phyloP scores from a whole-genome alignment of 2,329 filamentous ascomycete species.

The Alternaria triticimaculans region DNA sequence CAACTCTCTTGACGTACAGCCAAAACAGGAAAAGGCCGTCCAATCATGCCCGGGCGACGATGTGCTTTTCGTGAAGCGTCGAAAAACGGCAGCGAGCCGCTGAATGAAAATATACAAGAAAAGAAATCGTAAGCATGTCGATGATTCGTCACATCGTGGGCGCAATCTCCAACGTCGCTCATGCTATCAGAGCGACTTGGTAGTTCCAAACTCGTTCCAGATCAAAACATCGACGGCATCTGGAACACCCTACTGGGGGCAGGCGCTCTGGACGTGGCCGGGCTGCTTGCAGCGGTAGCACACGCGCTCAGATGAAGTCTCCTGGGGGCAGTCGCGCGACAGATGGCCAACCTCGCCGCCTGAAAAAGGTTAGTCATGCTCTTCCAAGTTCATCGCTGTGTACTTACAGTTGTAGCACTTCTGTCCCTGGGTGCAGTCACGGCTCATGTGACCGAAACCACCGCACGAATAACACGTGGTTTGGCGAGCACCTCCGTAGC shows the following conservation, averaged over 20 bases:
- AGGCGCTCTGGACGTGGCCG: conserved; percentile 92
- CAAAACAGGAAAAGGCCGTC: conserved; percentile 44
- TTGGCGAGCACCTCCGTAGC: conserved; percentile 51
- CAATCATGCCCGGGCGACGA: conserved; percentile 47
- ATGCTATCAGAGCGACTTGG: conserved; percentile 25
- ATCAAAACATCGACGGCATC: conserved; percentile 39
- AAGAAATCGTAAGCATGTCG: conserved; percentile 47
- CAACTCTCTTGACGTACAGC: conserved; percentile 44
- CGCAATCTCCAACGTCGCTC: conserved; percentile 34
- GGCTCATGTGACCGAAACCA: conserved; percentile 94
- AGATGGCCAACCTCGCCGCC: conserved; percentile 89
- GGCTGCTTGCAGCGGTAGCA: conserved; percentile 95
- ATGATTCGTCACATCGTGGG: conserved; percentile 39
- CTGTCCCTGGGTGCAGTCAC: conserved; percentile 98
- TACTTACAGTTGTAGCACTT: conserved; percentile 98
- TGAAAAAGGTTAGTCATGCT: conserved; percentile 43
- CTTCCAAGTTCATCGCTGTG: background rate
- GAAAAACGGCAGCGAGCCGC: conserved; percentile 48
- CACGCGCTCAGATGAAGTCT: conserved; percentile 88
- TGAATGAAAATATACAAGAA: conserved; percentile 51
- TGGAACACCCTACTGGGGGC: conserved; percentile 73
- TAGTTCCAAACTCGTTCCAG: conserved; percentile 38
- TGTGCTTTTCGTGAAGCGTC: conserved; percentile 48
- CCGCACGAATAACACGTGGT: conserved; percentile 96
- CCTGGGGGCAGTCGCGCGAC: conserved; percentile 94